Percentiles rank a stretch among this genome's conserved stretches.
Conservation (phyloP, 148 eudicot genomes). For the Silene conica region DNA sequence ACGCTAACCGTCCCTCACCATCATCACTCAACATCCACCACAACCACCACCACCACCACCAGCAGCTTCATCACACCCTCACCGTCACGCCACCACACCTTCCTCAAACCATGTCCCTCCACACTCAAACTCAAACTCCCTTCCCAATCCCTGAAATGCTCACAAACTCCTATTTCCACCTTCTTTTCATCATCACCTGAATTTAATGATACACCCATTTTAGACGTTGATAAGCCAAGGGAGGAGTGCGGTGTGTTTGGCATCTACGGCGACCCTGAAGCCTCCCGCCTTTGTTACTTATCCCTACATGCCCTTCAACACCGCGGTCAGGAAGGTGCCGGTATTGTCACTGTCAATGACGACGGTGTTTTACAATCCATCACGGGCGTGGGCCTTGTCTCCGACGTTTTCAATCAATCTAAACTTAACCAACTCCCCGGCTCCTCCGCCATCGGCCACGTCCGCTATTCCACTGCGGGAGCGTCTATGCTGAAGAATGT, state of each 20-base stretch:
- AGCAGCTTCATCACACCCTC: no score
- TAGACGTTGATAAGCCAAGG: no score
- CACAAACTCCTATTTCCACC: no score
- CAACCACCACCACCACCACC: no score
- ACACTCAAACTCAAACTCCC: no score
- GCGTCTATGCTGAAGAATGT: constrained; percentile 71
- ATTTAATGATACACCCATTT: constrained; percentile 11
- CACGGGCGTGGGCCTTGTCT: constrained; percentile 38
- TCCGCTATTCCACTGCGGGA: constrained; percentile 74
- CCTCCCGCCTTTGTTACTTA: constrained; percentile 27
- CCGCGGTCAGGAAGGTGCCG: constrained; percentile 81
- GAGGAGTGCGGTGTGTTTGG: constrained; percentile 26
- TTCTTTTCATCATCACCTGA: no score
- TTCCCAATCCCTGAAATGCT: no score
- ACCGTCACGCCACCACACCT: no score
- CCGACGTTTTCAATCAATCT: constrained; percentile 57
- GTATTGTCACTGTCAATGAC: constrained; percentile 50
- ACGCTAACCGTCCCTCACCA: no score
- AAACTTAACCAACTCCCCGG: constrained; percentile 64
- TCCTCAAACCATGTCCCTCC: no score
- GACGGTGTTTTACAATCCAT: constrained; percentile 46
- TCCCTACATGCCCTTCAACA: constrained; percentile 75
- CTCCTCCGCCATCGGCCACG: constrained; percentile 66
- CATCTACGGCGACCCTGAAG: constrained; percentile 31
- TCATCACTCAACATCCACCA: no score